Base-by-base conservation (phyloP, 1,284 basidiomycete species). In the Marasmius oreades region DNA sequence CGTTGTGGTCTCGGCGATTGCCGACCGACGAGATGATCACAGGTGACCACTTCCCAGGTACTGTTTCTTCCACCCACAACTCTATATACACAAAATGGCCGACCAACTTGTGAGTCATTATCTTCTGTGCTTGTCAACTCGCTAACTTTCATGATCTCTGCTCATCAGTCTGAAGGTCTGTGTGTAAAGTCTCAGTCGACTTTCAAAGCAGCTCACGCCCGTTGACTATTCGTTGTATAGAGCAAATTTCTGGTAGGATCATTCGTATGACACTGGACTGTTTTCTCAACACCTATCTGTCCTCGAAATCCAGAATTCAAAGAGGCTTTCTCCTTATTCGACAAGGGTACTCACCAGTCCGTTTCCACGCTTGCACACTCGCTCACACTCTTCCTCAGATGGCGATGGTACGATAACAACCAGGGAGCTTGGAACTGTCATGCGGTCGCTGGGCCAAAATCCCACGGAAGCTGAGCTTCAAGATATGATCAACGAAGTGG, bases 341-440 rank as follows among this genome's bases (percentile, higher is more conserved):
- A 95, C 78, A 93, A 92, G 77, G 91, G 91, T 92, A 60, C 63
- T 81, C 34, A n/a, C 20, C 31, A 23, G 8, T 33, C 36, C 6
- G 12, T 18, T 39, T 37, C 7, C 37, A 31, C 28, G 14, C n/a
- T 36, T 16, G 10, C 16, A 14, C n/a, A 37, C 24, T 6, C 11
- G 31, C 23, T 22, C n/a, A 23, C 16, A n/a, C 6, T 28, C 66
- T 80, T 24, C 51, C 36, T 28, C 62, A 94, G 95, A 97, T 68
- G 93, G 93, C 66, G 95, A 98, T 82, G 95, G 95, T 72, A 95
- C 93, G 57, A 97, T 98, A 81, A 97, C 94, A 57, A 92, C 92
- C 63, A 88, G 88, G 69, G 95, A 98, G 78, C 90, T 98, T 65
- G 95, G 95, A 59, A 95, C 92, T 54, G 95, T 98, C 66, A 98